Evolutionary conservation across 2,329 filamentous ascomycete species (phyloP).

Genomic region (Alternaria sp.): DNA sequence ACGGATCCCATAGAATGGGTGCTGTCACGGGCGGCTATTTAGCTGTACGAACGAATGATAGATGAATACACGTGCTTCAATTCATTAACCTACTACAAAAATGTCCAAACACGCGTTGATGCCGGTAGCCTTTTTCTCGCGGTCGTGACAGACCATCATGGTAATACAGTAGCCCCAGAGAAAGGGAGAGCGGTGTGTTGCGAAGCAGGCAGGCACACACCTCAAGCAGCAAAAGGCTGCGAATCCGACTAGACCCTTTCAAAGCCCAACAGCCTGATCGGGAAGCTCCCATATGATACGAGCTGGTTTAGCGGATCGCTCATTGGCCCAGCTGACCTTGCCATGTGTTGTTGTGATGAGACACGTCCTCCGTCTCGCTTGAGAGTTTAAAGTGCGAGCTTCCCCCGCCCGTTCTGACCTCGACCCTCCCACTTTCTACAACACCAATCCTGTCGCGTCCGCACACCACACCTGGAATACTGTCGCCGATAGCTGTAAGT

Average conservation of each 20-base stretch:
- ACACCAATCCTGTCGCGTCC: slow-evolving; percentile 17
- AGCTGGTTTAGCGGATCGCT: background rate
- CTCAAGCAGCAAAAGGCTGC: background rate
- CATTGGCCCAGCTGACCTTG: slow-evolving; percentile 15
- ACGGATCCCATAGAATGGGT: slow-evolving; percentile 6
- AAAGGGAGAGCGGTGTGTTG: background rate
- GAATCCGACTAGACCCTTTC: background rate
- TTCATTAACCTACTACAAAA: background rate
- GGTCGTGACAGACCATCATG: background rate
- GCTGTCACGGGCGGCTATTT: slow-evolving; percentile 5
- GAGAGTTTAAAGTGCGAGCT: slow-evolving; percentile 10
- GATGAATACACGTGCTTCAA: slow-evolving; percentile 9
- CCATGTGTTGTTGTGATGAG: slow-evolving; percentile 25
- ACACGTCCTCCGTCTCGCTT: slow-evolving; percentile 11
- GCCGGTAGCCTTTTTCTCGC: background rate
- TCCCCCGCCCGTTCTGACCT: slow-evolving; percentile 7
- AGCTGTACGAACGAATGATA: slow-evolving; percentile 4
- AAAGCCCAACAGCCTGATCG: background rate
- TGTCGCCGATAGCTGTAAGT: slow-evolving; percentile 2
- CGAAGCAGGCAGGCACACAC: background rate
- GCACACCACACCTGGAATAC: background rate
- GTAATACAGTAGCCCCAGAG: background rate
- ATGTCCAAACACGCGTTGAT: background rate
- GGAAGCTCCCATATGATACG: background rate
- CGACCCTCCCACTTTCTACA: slow-evolving; percentile 17